Evolutionary conservation across 2,329 filamentous ascomycete genomes (phyloP).

Genomic region (Trichophyton simii): DNA sequence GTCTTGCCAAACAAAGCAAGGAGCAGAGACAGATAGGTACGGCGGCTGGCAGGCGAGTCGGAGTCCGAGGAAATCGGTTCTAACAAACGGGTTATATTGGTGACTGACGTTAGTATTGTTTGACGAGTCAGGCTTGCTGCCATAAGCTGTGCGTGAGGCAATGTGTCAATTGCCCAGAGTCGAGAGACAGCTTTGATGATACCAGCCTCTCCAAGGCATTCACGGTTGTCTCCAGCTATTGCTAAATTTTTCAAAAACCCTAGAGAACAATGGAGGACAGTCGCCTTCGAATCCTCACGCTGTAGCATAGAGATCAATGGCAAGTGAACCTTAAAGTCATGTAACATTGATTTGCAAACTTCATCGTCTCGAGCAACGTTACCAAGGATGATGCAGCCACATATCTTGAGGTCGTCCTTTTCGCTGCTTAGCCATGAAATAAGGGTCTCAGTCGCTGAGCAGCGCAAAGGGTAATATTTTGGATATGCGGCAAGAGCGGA

Average conservation of each 20-base stretch:
- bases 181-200: conserved; percentile 28
- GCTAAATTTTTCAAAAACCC: conserved; percentile 39
- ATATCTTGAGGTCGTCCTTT: conserved; percentile 35
- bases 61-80: conserved; percentile 20
- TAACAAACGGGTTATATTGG: conserved; percentile 29
- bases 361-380: conserved; percentile 36
- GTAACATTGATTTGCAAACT: conserved; percentile 31
- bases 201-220: conserved; percentile 27
- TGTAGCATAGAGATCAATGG: conserved; percentile 30
- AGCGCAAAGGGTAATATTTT: conserved; percentile 28
- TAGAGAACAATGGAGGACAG: conserved; percentile 33
- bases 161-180: conserved; percentile 30
- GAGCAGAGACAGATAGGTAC: conserved; percentile 31
- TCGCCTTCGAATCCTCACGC: conserved; percentile 25
- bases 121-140: conserved; percentile 32
- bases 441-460: conserved; percentile 25
- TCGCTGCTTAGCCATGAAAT: conserved; percentile 28
- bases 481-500: conserved; percentile 28
- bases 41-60: conserved; percentile 19
- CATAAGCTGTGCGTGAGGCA: conserved; percentile 35
- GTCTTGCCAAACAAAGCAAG: conserved; percentile 31
- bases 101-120: conserved; percentile 25
- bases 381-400: conserved; percentile 37
- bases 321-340: conserved; percentile 28
- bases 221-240: conserved; percentile 32